Base-by-base conservation (phyloP, 2,329 filamentous ascomycete genomes). In the Aspergillus spinulosporus region DNA sequence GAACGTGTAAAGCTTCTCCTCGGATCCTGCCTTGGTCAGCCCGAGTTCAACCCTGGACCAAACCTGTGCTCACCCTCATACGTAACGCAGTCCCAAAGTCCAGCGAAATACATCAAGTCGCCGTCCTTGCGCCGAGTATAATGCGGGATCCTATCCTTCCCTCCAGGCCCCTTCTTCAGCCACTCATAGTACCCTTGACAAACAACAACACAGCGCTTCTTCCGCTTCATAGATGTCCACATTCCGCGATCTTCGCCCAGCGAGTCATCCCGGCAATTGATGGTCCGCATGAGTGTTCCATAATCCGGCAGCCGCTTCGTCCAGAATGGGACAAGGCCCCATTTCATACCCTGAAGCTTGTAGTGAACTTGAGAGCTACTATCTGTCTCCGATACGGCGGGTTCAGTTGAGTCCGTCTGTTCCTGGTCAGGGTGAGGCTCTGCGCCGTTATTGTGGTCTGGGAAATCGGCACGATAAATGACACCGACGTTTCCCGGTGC, bases 121-220 rank as follows among this genome's bases (percentile, higher is more conserved):
- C 89, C 89, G 69, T 97, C 93, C 64, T 86, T 89, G 29, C 92
- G 81, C 74, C 87, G 92, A 21, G 91, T 83, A 66, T 86, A 97
- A 73, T 97, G 86, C 8, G 94, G 93, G 1, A 93, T 77, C 74
- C 90, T 95, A 52, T 94, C 88, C 64, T 89, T 92, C 5, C 84
- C 82, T 1, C 82, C 81, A 66, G 80, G 52, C 66, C 84, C 87
- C 66, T 87, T 90, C 73, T 93, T 93, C 58, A 95, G 78, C 94
- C 94, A 97, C 74, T 99, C 94, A 68, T 91, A 99, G 74, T 97
- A 99, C 1, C 94, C 94, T 73, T 97, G 88, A 7, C 90, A 92
- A 4, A 96, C 70, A 7, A 97, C 85, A 21, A 97, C 80, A 71
- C 94, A 97, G 31, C 94, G 82, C 75, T 97, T 96, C 64, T 83